Evolutionary conservation across 116 monocot genomes (phyloP), one percentile per base, ranked within the genome.

Genomic region (Cymodocea nodosa): DNA sequence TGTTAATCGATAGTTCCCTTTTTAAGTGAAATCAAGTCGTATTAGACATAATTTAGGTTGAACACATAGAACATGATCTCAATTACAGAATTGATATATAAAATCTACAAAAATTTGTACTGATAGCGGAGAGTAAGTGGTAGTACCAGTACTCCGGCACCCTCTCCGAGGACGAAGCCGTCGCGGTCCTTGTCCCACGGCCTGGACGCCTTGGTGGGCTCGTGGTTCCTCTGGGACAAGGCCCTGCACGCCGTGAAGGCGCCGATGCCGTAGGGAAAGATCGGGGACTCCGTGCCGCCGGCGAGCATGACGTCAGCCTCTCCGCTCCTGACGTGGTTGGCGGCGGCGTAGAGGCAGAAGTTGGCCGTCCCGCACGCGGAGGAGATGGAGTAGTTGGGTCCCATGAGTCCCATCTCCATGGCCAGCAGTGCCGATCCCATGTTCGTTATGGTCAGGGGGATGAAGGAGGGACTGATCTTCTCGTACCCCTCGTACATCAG

Each of bases 271-370:
- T 86, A 90, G 18, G 88, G 91, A 72, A 86, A 82, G 30, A 97
- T 86, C 49, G 80, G 85, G 7, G 97, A 87, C 76, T 95, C 95
- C 16, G 95, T 84, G 25, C 95, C 95, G 77, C 95, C 95, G 75
- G 80, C 82, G 36, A 95, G 79, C 90, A 95, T 90, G 12, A 95
- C 25, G 69, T 95, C 87, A 65, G 80, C 83, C 78, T 85, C 89
- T 20, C 89, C 85, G 72, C 77, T 75, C 48, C 73, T 79, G 20
- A 89, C 85, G 69, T 89, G 89, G 35, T 85, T 85, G 44, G 85
- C 89, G 18, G 89, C 89, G 77, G 78, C 73, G 23, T 76, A 69
- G 23, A 89, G 70, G 71, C 89, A 89, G 54, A 76, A 89, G 67
- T 89, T 89, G 19, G 78, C 73, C 5, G 85, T 85, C 5, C 80